These are phyloP conservation scores for Scorias spongiosa DNA, from an alignment of 2,329 filamentous ascomycete species.

Conservation along the genomic window DNA sequence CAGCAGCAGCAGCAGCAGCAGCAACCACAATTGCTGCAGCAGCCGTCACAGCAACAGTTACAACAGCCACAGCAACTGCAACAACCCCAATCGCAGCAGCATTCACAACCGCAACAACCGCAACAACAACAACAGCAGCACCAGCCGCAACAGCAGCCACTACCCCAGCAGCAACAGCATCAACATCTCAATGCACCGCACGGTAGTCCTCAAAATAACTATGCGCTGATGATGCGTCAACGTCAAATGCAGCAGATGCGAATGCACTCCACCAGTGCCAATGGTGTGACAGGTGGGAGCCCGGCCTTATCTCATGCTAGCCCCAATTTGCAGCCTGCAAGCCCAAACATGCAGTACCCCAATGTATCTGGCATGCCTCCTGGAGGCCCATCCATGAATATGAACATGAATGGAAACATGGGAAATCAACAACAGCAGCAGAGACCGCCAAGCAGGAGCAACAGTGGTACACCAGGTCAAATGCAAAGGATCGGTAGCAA, in stretches of 20 bases:
- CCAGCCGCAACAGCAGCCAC: background rate
- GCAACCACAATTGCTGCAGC: background rate
- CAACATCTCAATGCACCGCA: slow-evolving; percentile 4
- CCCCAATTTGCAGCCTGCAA: slow-evolving; percentile 11
- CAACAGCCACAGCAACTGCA: background rate
- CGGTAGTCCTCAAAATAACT: slow-evolving; percentile 7
- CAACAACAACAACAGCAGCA: background rate
- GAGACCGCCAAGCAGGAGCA: slow-evolving; percentile 14
- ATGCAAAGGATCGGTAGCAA: slow-evolving; percentile 18
- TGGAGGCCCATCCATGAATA: background rate
- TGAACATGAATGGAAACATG: background rate
- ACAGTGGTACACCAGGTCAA: slow-evolving; percentile 15
- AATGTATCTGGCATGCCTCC: slow-evolving; percentile 8
- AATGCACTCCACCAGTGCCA: slow-evolving; percentile 12
- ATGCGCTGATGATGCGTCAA: slow-evolving; percentile 18
- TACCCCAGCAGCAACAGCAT: background rate
- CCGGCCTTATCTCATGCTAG: slow-evolving; percentile 15
- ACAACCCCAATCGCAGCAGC: background rate
- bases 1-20: too few relatives aligned
- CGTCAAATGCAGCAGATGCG: slow-evolving; percentile 15
- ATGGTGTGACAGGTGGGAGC: slow-evolving; percentile 12
- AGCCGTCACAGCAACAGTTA: background rate
- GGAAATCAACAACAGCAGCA: slow-evolving; percentile 2
- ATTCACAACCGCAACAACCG: background rate
- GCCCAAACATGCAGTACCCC: slow-evolving; percentile 4